Percentiles rank a stretch among this genome's conserved stretches.
Conservation (phyloP, 306 rosid genomes). For the Arachis stenosperma region DNA sequence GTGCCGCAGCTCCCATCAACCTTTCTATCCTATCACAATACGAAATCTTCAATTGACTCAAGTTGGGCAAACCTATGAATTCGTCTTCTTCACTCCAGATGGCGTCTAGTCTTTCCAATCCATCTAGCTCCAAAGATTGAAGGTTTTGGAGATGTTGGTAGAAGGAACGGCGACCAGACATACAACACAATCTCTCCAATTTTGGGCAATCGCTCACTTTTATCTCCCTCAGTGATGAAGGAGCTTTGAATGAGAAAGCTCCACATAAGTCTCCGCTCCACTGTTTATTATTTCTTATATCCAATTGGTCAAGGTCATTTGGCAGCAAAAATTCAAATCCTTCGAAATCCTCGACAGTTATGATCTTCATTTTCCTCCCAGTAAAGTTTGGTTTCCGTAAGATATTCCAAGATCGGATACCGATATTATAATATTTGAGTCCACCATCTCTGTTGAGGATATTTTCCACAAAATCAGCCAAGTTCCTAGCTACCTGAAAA, state of each 20-base stretch:
- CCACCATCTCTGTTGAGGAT: neutral
- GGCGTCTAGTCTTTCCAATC: neutral
- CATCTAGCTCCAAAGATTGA: neutral
- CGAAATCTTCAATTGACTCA: neutral
- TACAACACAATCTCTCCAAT: neutral
- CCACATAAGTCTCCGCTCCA: neutral
- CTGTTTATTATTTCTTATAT: no score
- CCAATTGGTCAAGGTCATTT: neutral
- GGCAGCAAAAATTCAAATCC: neutral
- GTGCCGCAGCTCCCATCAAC: neutral
- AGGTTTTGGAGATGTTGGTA: neutral
- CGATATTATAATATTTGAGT: neutral
- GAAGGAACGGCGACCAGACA: neutral
- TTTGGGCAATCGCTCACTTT: fast-evolving
- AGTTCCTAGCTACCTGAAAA: neutral
- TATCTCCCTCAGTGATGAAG: neutral
- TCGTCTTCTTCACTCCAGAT: neutral
- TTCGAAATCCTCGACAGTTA: neutral
- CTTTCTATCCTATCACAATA: slow-evolving; percentile 4
- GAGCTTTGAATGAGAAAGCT: neutral
- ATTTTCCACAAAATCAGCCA: neutral
- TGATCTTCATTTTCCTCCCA: neutral
- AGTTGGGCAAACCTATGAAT: slow-evolving; percentile 20
- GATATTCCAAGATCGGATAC: neutral
- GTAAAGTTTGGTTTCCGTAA: fast-evolving